Conservation (phyloP, 228 moss, liverwort and hornwort genomes). For the Sphagnum magellanicum region DNA sequence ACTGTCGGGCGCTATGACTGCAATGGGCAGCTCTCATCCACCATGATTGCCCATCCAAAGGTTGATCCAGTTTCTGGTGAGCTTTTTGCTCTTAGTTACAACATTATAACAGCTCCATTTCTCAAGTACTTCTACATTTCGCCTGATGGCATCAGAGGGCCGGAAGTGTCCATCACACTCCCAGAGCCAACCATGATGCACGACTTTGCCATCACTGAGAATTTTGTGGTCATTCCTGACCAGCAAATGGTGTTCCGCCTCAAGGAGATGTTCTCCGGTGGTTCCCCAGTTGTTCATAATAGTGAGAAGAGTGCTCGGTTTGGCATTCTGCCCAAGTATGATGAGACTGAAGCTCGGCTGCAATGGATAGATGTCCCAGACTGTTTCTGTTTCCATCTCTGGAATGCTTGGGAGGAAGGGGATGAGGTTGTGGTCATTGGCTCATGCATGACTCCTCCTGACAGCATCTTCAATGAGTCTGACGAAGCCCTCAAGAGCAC, state of each 20-base stretch:
- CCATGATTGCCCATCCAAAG: slow-evolving; percentile 68
- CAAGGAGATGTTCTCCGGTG: slow-evolving; percentile 73
- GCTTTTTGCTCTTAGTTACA: slow-evolving; percentile 45
- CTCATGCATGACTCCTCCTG: slow-evolving; percentile 83
- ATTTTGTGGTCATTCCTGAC: slow-evolving; percentile 84
- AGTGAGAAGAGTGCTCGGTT: slow-evolving; percentile 58
- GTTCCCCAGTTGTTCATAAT: slow-evolving; percentile 76
- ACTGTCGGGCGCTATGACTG: slow-evolving; percentile 49
- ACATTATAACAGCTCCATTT: slow-evolving; percentile 38
- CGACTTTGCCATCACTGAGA: slow-evolving; percentile 87
- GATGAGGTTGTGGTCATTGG: slow-evolving; percentile 79
- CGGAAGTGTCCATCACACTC: slow-evolving; percentile 61
- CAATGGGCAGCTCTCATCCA: slow-evolving; percentile 41
- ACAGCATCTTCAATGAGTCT: slow-evolving; percentile 74
- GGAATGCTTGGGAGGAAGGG: slow-evolving; percentile 91
- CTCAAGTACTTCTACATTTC: slow-evolving; percentile 59
- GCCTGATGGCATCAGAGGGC: slow-evolving; percentile 50
- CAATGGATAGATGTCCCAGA: slow-evolving; percentile 84
- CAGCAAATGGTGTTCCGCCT: slow-evolving; percentile 82
- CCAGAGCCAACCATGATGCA: slow-evolving; percentile 90
- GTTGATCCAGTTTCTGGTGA: slow-evolving; percentile 36
- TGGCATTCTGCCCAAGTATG: slow-evolving; percentile 75
- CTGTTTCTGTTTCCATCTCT: slow-evolving; percentile 89
- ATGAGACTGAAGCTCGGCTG: slow-evolving; percentile 48
- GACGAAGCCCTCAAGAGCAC: slow-evolving; percentile 40